Conservation (phyloP, 1,284 basidiomycete genomes). For the Leccinum holopus region DNA sequence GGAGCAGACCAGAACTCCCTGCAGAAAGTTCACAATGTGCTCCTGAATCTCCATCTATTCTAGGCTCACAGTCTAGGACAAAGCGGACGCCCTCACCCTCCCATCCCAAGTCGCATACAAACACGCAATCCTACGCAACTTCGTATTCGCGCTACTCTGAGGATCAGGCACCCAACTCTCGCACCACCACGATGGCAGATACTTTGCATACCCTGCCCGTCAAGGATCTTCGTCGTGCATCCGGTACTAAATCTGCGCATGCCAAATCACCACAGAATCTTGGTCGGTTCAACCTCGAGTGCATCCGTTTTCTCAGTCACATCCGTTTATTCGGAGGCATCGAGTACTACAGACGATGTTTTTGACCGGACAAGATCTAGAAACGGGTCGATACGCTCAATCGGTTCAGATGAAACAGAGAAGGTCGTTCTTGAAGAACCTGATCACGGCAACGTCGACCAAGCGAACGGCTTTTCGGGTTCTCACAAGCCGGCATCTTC, state of each 20-base stretch:
- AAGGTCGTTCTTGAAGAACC: slow-evolving; percentile 12
- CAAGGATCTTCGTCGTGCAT: background rate
- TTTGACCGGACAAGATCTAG: slow-evolving; percentile 11
- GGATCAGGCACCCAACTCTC: slow-evolving; percentile 9
- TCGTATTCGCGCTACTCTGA: slow-evolving; percentile 19
- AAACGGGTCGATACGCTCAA: slow-evolving; percentile 19
- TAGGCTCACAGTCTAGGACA: slow-evolving; percentile 16
- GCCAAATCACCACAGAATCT: slow-evolving; percentile 16
- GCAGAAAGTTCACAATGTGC: slow-evolving; percentile 3
- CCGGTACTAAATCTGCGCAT: slow-evolving; percentile 14
- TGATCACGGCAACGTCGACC: slow-evolving; percentile 12
- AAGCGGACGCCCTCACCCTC: slow-evolving; percentile 23
- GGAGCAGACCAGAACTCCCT: background rate
- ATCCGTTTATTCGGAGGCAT: slow-evolving; percentile 31
- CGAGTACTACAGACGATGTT: slow-evolving; percentile 24
- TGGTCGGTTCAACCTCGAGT: slow-evolving; percentile 27
- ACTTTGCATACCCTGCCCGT: background rate
- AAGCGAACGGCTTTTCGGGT: slow-evolving; percentile 7
- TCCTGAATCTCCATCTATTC: slow-evolving; percentile 26
- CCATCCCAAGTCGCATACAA: slow-evolving; percentile 15
- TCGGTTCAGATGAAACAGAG: slow-evolving; percentile 21
- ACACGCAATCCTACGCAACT: slow-evolving; percentile 17
- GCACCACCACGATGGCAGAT: slow-evolving; percentile 8
- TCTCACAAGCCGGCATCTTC: background rate
- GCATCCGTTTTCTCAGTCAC: slow-evolving; percentile 29